phyloP scores from a whole-genome alignment of 228 moss, liverwort and hornwort genomes.

The Sphagnum fallax region DNA sequence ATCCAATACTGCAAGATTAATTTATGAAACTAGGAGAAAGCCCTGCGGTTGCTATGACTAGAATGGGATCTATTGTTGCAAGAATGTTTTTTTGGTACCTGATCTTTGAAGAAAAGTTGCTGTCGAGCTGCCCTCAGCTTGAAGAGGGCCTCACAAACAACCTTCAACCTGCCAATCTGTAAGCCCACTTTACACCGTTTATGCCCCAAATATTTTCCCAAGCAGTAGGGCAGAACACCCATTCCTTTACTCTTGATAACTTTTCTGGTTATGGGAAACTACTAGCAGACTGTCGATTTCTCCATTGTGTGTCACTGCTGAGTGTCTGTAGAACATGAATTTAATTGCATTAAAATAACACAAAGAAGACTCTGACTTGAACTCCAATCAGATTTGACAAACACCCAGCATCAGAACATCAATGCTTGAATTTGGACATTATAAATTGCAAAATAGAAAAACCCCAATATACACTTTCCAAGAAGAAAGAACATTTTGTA shows the following conservation, averaged over 20 bases:
- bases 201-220: background rate
- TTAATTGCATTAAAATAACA: no score
- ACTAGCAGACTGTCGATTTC: background rate
- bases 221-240: background rate
- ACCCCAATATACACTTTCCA: background rate
- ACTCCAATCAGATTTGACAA: no score
- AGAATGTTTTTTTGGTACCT: conserved; percentile 17
- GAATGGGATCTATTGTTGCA: background rate
- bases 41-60: no score
- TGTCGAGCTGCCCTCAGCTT: conserved; percentile 60
- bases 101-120: conserved; percentile 65
- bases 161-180: conserved; percentile 87
- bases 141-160: conserved; percentile 78
- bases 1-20: background rate
- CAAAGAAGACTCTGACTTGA: no score
- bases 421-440: background rate
- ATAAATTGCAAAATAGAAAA: background rate
- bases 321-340: no score
- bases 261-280: background rate
- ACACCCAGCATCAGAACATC: no score
- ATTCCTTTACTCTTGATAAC: background rate
- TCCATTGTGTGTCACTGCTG: background rate
- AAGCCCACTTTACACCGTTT: conserved; percentile 1
- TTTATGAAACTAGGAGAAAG: background rate
- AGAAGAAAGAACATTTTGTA: background rate